phyloP scores from a whole-genome alignment of 176 grass and related monocot species.

The Musa troglodytarum region DNA sequence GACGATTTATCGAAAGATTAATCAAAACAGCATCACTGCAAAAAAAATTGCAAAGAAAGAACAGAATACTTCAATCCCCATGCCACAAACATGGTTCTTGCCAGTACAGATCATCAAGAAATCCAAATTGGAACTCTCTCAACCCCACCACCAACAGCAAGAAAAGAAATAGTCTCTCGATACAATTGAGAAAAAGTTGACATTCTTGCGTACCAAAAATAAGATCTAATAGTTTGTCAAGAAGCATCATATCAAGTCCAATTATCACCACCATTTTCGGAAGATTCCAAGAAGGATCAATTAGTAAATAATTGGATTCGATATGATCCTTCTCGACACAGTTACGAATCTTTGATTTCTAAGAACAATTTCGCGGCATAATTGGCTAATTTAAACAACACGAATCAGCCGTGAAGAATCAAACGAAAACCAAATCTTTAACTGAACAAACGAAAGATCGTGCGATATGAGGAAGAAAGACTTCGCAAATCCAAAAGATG shows the following conservation, averaged over 20 bases:
- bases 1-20: too few species aligned
- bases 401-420: not conserved
- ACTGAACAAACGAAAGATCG: not conserved
- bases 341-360: not conserved
- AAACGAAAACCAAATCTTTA: not conserved
- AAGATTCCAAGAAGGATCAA: too few species aligned
- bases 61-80: not conserved
- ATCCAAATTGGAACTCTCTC: not conserved
- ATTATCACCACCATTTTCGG: too few species aligned
- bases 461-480: not conserved
- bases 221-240: too few species aligned
- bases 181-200: not conserved
- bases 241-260: too few species aligned
- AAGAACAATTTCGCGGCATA: not conserved
- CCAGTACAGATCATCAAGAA: not conserved
- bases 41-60: too few species aligned
- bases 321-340: too few species aligned
- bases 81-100: not conserved
- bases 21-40: too few species aligned
- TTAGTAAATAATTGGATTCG: too few species aligned
- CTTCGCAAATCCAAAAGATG: conserved; percentile 25
- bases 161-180: not conserved
- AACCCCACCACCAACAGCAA: too few species aligned
- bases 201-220: not conserved
- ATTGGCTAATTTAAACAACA: not conserved